Conservation (phyloP, 1,284 basidiomycete genomes). For the Cutaneotrichosporon cavernicola region DNA sequence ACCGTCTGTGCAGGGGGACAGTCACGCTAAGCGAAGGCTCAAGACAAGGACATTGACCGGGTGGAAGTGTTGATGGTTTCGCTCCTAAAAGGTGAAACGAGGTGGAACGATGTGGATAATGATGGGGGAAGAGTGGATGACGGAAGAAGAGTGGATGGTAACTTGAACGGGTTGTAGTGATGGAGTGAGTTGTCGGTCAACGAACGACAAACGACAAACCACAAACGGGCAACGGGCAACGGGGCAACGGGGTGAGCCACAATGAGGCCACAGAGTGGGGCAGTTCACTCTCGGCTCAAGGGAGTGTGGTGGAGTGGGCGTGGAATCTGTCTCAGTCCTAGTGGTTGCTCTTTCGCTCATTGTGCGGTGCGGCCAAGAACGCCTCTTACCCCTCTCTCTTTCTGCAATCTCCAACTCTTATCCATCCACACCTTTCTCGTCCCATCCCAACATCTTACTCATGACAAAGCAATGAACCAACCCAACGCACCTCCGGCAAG, state of each 20-base stretch:
- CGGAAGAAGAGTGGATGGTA: background rate
- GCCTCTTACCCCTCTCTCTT: background rate
- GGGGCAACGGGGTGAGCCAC: background rate
- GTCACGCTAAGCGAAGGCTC: too few relatives aligned
- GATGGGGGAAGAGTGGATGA: background rate
- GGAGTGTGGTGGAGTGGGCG: too few relatives aligned
- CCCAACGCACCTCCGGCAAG: constrained; percentile 42
- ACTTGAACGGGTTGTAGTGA: background rate
- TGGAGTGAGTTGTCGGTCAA: background rate
- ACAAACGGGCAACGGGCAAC: too few relatives aligned
- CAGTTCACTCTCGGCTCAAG: too few relatives aligned
- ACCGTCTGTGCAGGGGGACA: background rate
- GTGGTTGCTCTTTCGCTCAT: too few relatives aligned
- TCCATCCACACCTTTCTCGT: background rate
- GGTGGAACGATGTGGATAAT: background rate
- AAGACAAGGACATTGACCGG: background rate
- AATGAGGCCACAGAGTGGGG: too few relatives aligned
- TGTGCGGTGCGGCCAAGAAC: too few relatives aligned
- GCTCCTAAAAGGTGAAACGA: background rate
- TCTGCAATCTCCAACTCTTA: background rate
- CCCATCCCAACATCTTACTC: constrained; percentile 5
- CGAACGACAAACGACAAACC: too few relatives aligned
- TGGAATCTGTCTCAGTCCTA: too few relatives aligned
- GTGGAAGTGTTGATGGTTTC: background rate
- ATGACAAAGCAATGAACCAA: constrained; percentile 15